Conservation (phyloP, 2,329 filamentous ascomycete genomes). For the Fusarium tanahbumbuense region DNA sequence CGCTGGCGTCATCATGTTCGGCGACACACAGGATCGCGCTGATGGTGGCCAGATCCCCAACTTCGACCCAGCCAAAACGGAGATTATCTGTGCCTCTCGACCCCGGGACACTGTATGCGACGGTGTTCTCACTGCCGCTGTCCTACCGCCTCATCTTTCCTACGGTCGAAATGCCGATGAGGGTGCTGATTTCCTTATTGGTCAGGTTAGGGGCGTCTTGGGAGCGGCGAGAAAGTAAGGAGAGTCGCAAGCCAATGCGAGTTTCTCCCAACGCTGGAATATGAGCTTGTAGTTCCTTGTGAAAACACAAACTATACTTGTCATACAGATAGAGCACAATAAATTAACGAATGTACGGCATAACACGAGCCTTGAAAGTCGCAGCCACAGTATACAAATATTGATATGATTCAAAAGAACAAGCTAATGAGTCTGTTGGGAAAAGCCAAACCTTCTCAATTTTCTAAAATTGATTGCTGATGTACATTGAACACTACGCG, state of each 20-base stretch:
- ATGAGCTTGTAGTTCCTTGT: neutral
- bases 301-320: neutral
- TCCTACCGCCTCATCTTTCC: neutral
- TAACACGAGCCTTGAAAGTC: neutral
- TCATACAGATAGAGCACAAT: neutral
- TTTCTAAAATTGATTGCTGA: no score
- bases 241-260: neutral
- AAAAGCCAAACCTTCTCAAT: no score
- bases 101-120: neutral
- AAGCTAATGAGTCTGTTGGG: no score
- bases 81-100: neutral
- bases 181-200: neutral
- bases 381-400: no score
- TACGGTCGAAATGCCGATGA: neutral
- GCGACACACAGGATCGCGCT: neutral
- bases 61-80: neutral
- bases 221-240: neutral
- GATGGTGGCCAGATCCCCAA: neutral
- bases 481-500: no score
- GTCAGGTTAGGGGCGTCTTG: neutral
- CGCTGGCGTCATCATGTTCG: neutral
- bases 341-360: neutral
- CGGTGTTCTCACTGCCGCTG: neutral
- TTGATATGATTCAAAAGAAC: no score
- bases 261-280: no score